Evolutionary conservation across 371 early-diverging fungal species (phyloP), one percentile per base, ranked within the genome.

Genomic region (Mortierella sp.): DNA sequence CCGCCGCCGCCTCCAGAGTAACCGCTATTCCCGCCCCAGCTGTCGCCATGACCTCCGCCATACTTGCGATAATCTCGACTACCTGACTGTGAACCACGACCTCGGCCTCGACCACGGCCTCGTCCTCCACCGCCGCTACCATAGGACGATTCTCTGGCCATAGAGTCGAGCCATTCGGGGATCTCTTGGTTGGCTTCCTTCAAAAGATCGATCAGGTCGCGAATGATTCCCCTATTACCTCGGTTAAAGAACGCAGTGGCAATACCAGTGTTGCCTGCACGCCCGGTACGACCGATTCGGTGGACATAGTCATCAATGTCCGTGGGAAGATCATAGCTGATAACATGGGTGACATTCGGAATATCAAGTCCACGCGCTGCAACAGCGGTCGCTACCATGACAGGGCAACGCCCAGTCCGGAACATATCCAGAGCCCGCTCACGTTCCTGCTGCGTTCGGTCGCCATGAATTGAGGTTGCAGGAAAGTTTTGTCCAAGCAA

Each of bases 261-360:
- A 12, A 92, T 87, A 67, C 99, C 99, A 55, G 93, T 93, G 83
- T 94, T 94, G 66, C 94, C 96, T 19, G 98, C 98, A 86, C 99
- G 97, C 29, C 99, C 99, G 29, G 99, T 99, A 85, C 99, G 93
- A 75, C 99, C 99, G 70, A 99, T 98, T 80, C 99, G 92, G 85
- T 99, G 99, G 64, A 99, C 96, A 84, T 97, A 99, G 83, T 97
- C 98, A 77, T 95, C 95, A 80, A 92, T 91, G 82, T 97, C 96
- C 7, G 89, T 91, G 45, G 99, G 99, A 71, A 99, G 87, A 74
- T 98, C 99, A 81, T 94, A 98, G 83, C 96, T 96, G 80, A 97
- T 88, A 56, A 97, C 96, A 70, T 96, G 96, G 37, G 92, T 87
- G 55, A 96, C 95, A 66, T 95, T 94, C 70, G 93, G 91, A 60